A percentile compares a stretch with the other conserved stretches of the same genome.
Evolutionary conservation across 192 early-diverging fungal genomes (phyloP).

Genomic region (Dissophora globulifera): DNA sequence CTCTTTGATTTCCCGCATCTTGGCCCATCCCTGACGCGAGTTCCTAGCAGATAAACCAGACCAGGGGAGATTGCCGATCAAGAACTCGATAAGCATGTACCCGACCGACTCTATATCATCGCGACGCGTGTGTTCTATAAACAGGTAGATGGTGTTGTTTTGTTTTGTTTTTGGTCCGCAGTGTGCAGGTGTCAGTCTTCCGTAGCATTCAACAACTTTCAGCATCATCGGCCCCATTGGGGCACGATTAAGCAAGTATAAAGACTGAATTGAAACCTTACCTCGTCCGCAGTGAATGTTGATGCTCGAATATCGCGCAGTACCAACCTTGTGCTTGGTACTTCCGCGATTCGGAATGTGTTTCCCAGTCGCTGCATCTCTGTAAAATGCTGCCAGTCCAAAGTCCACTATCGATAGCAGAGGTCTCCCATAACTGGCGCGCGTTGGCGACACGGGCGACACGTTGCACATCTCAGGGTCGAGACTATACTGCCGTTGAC

Average conservation of each 20-base stretch:
- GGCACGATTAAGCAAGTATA: no score
- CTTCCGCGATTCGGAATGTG: slow-evolving; percentile 55
- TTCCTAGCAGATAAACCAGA: slow-evolving; percentile 85
- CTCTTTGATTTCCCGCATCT: slow-evolving; percentile 87
- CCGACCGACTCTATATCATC: slow-evolving; percentile 89
- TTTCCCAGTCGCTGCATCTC: slow-evolving; percentile 50
- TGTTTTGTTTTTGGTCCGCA: no score
- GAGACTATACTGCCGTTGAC: slow-evolving; percentile 14
- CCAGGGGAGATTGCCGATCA: slow-evolving; percentile 83
- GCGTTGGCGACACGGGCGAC: slow-evolving; percentile 25
- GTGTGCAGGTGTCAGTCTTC: no score
- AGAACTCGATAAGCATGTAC: slow-evolving; percentile 84
- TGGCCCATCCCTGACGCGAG: slow-evolving; percentile 87
- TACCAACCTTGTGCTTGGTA: slow-evolving; percentile 69
- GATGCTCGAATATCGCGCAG: slow-evolving; percentile 87
- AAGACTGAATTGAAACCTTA: slow-evolving; percentile 49
- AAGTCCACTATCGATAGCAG: slow-evolving; percentile 69
- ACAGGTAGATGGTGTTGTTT: no score
- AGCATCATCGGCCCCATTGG: no score
- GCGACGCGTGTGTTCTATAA: slow-evolving; percentile 82
- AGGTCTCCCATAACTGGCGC: slow-evolving; percentile 57
- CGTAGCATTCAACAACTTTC: no score
- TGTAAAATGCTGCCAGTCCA: slow-evolving; percentile 61
- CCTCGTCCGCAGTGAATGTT: slow-evolving; percentile 86
- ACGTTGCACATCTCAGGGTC: slow-evolving; percentile 28